Conservation (phyloP, 495 filamentous ascomycete species). For the Penicillium goetzii region DNA sequence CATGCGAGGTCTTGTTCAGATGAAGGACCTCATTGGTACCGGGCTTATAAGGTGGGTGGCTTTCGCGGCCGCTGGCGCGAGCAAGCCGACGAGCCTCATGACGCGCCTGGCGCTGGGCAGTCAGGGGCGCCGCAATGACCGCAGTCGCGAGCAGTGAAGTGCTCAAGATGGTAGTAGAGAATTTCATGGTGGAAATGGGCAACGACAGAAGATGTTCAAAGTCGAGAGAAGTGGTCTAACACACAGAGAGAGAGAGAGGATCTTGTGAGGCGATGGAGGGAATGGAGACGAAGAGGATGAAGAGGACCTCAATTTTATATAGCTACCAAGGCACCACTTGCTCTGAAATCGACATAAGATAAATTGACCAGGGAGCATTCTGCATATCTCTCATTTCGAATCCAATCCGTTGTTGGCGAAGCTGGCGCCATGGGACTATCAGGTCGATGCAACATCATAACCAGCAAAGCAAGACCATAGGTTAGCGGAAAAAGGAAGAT, state of each 20-base stretch:
- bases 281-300: neutral
- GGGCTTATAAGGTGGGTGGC: conserved; percentile 33
- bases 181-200: conserved; percentile 32
- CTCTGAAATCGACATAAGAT: neutral
- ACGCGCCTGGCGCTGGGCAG: conserved; percentile 24
- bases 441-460: conserved; percentile 22
- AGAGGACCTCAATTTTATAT: conserved; percentile 1
- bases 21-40: conserved; percentile 30
- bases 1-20: conserved; percentile 34
- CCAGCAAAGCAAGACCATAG: neutral
- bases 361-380: neutral
- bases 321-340: neutral
- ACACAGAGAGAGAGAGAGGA: neutral
- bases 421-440: conserved; percentile 9
- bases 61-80: conserved; percentile 11
- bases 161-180: conserved; percentile 25
- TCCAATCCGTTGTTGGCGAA: neutral
- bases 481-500: neutral
- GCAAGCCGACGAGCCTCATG: conserved; percentile 16
- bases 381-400: neutral
- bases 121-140: conserved; percentile 35
- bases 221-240: too few relatives aligned
- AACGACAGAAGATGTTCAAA: neutral
- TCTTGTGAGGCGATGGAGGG: neutral
- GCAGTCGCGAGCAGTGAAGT: conserved; percentile 30